phyloP scores from a whole-genome alignment of 768 basidiomycete species.

The Trametes villosa region DNA sequence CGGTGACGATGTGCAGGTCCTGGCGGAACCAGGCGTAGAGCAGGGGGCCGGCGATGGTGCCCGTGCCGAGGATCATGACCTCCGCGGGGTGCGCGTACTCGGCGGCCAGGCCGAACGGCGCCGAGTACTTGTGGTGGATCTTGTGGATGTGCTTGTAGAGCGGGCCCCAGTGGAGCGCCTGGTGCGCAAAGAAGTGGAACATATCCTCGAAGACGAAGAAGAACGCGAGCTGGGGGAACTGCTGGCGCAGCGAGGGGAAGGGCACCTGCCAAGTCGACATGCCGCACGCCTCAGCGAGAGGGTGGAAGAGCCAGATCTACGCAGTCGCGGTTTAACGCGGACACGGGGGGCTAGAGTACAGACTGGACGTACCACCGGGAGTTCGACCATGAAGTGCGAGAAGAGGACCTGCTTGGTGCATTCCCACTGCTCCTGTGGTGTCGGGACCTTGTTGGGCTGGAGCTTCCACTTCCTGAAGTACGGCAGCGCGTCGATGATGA shows the following conservation, averaged over 20 bases:
- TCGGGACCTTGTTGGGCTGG: slow-evolving; percentile 84
- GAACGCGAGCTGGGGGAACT: slow-evolving; percentile 76
- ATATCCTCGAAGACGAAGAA: slow-evolving; percentile 98
- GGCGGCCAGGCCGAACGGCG: slow-evolving; percentile 95
- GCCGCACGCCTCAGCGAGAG: slow-evolving; percentile 82
- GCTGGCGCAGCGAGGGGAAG: slow-evolving; percentile 72
- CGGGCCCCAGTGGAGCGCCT: slow-evolving; percentile 80
- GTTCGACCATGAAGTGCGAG: slow-evolving; percentile 94
- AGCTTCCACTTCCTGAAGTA: slow-evolving; percentile 96
- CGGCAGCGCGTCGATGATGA: slow-evolving; percentile 91
- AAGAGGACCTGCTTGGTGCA: slow-evolving; percentile 94
- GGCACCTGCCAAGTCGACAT: slow-evolving; percentile 95
- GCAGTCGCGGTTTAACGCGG: background rate
- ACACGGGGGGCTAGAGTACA: background rate
- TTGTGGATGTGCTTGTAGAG: slow-evolving; percentile 96
- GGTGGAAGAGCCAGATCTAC: slow-evolving; percentile 93
- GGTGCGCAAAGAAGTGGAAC: slow-evolving; percentile 93
- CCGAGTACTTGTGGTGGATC: slow-evolving; percentile 95
- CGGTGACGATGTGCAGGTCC: slow-evolving; percentile 88
- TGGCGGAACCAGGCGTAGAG: slow-evolving; percentile 79
- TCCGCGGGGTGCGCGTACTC: slow-evolving; percentile 99
- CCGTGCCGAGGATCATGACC: slow-evolving; percentile 91
- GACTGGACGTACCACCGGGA: slow-evolving; percentile 69
- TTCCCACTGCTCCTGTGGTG: slow-evolving; percentile 85
- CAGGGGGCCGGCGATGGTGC: slow-evolving; percentile 88